Percentiles rank a stretch among this genome's conserved stretches.
phyloP scores from a whole-genome alignment of 2,329 filamentous ascomycete species.

The Phialophora expanda region DNA sequence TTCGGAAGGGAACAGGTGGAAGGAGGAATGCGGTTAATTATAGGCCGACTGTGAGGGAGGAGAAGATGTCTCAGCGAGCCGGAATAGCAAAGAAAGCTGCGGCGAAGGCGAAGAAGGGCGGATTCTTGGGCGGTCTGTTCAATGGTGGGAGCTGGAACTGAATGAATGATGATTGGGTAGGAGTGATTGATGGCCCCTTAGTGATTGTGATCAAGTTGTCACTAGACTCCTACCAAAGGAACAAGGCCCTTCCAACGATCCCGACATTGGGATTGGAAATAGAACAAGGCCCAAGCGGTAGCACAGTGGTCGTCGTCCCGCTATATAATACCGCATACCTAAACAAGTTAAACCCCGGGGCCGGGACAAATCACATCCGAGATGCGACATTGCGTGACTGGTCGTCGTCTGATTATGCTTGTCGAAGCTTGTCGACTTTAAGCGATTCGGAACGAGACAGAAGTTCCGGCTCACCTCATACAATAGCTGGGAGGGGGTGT shows the following conservation, averaged over 20 bases:
- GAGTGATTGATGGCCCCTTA: neutral
- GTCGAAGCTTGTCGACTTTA: too few species aligned
- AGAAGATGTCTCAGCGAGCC: conserved; percentile 39
- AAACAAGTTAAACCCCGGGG: too few species aligned
- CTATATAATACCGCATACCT: too few species aligned
- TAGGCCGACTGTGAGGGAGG: conserved; percentile 35
- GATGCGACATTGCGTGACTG: too few species aligned
- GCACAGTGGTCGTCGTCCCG: too few species aligned
- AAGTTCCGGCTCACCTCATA: too few species aligned
- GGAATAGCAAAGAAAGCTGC: conserved; percentile 36
- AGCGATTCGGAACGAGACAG: too few species aligned
- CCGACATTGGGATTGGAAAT: too few species aligned
- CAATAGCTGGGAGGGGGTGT: too few species aligned
- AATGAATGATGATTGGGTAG: conserved; percentile 3
- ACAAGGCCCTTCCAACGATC: neutral
- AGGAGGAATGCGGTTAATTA: conserved; percentile 39
- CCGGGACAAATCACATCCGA: too few species aligned
- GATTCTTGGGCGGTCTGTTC: conserved; percentile 38
- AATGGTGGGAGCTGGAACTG: conserved; percentile 35
- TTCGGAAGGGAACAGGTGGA: conserved; percentile 37
- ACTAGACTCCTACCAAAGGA: neutral
- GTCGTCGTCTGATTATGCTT: too few species aligned
- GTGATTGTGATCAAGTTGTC: neutral
- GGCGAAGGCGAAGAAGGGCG: conserved; percentile 31
- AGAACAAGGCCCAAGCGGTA: too few species aligned